Conservation (phyloP, 2,329 filamentous ascomycete genomes). For the Rutstroemia sp. region DNA sequence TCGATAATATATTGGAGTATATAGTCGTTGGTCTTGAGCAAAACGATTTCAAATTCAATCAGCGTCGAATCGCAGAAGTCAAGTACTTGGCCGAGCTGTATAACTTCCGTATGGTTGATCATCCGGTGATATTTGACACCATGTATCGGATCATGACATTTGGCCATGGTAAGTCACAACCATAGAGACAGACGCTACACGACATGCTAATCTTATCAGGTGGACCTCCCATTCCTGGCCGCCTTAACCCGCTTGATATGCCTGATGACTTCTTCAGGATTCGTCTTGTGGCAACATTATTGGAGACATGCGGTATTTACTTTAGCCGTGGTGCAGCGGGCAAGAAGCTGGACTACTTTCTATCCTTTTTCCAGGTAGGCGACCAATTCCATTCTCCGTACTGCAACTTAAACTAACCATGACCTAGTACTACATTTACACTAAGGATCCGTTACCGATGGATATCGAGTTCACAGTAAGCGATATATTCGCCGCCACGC, state of each 20-base stretch:
- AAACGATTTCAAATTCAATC: slow-evolving; percentile 97
- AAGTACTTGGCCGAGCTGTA: slow-evolving; percentile 96
- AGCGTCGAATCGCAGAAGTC: slow-evolving; percentile 87
- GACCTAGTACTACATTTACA: slow-evolving; percentile 80
- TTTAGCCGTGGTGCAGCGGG: slow-evolving; percentile 89
- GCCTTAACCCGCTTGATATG: slow-evolving; percentile 70
- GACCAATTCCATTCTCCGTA: slow-evolving; percentile 6
- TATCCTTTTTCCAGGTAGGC: slow-evolving; percentile 80
- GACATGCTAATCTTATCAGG: slow-evolving; percentile 36
- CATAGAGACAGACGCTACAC: neutral
- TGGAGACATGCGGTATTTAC: slow-evolving; percentile 94
- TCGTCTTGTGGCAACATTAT: slow-evolving; percentile 76
- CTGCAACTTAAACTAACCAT: slow-evolving; percentile 13
- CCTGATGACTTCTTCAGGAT: slow-evolving; percentile 96
- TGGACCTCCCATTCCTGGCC: slow-evolving; percentile 73
- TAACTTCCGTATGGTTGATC: slow-evolving; percentile 95
- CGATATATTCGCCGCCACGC: slow-evolving; percentile 76
- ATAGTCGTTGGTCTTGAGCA: slow-evolving; percentile 83
- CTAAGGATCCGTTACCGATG: slow-evolving; percentile 86
- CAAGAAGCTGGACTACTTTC: slow-evolving; percentile 96
- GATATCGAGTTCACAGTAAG: slow-evolving; percentile 96
- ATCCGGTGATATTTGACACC: slow-evolving; percentile 88
- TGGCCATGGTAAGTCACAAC: slow-evolving; percentile 52
- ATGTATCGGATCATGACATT: slow-evolving; percentile 93
- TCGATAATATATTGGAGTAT: slow-evolving; percentile 86